Evolutionary conservation across 768 basidiomycete species (phyloP).

Genomic region (Paxillus involutus): DNA sequence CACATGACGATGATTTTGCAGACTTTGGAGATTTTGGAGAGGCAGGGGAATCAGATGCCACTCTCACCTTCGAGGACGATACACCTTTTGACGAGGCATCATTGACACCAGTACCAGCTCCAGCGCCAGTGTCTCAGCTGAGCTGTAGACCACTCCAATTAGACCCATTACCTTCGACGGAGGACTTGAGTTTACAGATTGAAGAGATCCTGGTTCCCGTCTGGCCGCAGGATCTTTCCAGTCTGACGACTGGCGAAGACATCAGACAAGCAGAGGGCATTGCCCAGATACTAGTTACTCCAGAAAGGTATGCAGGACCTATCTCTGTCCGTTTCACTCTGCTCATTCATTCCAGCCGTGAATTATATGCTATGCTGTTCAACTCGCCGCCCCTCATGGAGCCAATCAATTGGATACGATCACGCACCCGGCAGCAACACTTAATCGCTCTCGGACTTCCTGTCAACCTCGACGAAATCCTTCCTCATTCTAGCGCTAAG

Average conservation of each 20-base stretch:
- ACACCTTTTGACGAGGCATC: constrained; percentile 12
- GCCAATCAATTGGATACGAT: constrained; percentile 94
- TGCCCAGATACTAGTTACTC: constrained; percentile 71
- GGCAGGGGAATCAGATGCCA: constrained; percentile 38
- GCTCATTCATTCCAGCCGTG: constrained; percentile 54
- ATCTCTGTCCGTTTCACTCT: constrained; percentile 21
- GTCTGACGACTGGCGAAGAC: constrained; percentile 62
- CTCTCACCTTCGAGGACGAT: constrained; percentile 40
- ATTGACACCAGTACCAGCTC: constrained; percentile 30
- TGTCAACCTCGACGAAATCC: constrained; percentile 91
- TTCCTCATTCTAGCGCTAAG: constrained; percentile 64
- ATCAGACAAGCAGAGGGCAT: constrained; percentile 82
- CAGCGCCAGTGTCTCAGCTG: constrained; percentile 38
- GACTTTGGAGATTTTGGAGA: constrained; percentile 90
- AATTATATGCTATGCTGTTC: constrained; percentile 70
- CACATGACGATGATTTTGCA: constrained; percentile 73
- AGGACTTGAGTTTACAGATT: constrained; percentile 60
- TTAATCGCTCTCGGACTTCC: constrained; percentile 91
- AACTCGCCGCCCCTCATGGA: constrained; percentile 72
- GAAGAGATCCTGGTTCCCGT: constrained; percentile 64
- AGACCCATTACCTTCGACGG: constrained; percentile 60
- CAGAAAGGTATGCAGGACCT: constrained; percentile 58
- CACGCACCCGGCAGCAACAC: constrained; percentile 86
- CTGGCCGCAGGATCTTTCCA: constrained; percentile 56
- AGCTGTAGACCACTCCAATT: constrained; percentile 65